Evolutionary conservation across 2,329 filamentous ascomycete genomes (phyloP), one percentile per base, ranked within the genome.

Genomic region (Neopestalotiopsis rosae): DNA sequence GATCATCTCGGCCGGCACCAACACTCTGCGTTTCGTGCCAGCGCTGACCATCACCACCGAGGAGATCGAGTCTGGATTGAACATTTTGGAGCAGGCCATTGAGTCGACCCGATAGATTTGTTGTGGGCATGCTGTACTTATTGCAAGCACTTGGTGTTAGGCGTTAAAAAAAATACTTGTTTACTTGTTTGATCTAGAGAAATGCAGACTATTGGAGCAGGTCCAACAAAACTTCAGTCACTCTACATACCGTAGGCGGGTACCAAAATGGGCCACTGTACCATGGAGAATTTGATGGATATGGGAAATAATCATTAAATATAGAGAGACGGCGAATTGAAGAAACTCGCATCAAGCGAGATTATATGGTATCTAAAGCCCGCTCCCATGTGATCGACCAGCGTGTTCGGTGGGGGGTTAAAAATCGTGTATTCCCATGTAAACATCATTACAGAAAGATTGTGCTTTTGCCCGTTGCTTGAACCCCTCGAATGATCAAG

Each of bases 11-110:
- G 95, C 94, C 34, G 96, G 96, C 1, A 94, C 91, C 38, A 97
- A 98, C 78, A 98, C 95, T 9, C 82, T 99, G 74, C 87, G 96
- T 62, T 97, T 99, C 75, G 94, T 98, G 68, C 96, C 96, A 40
- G 92, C 94, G 70, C 83, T 99, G 76, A 90, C 91, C 5, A 92
- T 99, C 69, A 92, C 89, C 0, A 90, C 94, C 74, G 88, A 88
- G 32, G 93, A 98, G 86, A 96, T 98, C 72, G 85, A 90, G 73
- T 86, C 92, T 72, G 94, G 94, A 0, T 83, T 98, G 79, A 82
- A 84, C 57, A 94, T 97, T 66, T 79, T 98, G 70, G 92, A 91
- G 73, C 87, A 93, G 74, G 88, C 89, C 4, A 89, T 92, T 70
- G 77, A 76, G 32, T 81, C 82, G 52, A 85, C 83, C 58, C 77